Evolutionary conservation across 768 basidiomycete genomes (phyloP), one percentile per base, ranked within the genome.

Genomic region (Suillus lakei): DNA sequence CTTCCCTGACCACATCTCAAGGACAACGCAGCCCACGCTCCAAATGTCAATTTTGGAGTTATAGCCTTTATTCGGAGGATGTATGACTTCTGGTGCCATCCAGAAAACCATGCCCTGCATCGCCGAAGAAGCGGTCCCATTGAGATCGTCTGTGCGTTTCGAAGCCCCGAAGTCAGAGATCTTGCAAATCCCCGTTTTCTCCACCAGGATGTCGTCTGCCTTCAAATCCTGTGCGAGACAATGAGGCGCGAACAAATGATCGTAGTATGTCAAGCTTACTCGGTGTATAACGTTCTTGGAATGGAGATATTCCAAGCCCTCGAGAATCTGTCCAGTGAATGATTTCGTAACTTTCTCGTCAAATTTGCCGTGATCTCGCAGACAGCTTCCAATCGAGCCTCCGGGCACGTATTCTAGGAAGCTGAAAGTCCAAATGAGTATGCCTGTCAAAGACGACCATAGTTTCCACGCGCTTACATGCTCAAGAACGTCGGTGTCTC

Each of bases 331-430:
- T 43, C 82, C 83, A 1, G 95, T 96, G 73, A 99, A 99, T 26
- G 91, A 96, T 72, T 92, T 95, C 55, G 95, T 92, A 32, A 98
- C 92, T 67, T 91, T 87, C 73, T 98, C 95, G 61, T 92, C 88
- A 74, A 99, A 98, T 73, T 92, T 92, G 68, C 95, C 96, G 73
- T 98, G 91, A 66, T 94, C 94, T 62, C 92, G 89, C 69, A 99
- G 77, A 79, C 95, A 90, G 73, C 92, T 88, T 69, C 95, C 94
- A 66, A 99, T 87, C 0, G 97, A 98, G 16, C 98, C 98, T 72
- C 98, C 98, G 63, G 97, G 96, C 62, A 99, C 97, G 75, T 99
- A 99, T 81, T 99, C 98, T 73, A 99, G 83, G 83, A 99, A 99
- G 73, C 97, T 99, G 68, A 34, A 70, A 74, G 64, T 13, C 64